Conservation (phyloP, 352 stramenopile genomes). For the Phytophthora sp. region DNA sequence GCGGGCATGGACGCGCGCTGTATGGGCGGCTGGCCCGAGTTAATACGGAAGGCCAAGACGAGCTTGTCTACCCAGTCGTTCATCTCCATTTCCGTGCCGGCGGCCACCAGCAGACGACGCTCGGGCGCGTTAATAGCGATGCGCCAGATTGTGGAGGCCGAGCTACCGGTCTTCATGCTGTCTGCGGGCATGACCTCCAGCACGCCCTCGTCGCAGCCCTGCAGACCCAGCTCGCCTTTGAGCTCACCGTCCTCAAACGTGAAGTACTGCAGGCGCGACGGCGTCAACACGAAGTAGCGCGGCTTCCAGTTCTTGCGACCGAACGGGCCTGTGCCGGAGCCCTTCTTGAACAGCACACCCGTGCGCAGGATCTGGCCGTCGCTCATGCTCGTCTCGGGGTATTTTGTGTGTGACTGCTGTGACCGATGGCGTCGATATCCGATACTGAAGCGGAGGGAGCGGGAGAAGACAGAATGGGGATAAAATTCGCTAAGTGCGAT, state of each 20-base stretch:
- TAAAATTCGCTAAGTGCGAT: slow-evolving; percentile 23
- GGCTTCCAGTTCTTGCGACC: slow-evolving; percentile 83
- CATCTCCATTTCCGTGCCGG: slow-evolving; percentile 84
- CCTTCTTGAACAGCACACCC: slow-evolving; percentile 86
- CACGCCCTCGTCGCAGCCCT: slow-evolving; percentile 60
- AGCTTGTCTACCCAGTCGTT: slow-evolving; percentile 87
- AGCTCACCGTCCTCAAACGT: slow-evolving; percentile 84
- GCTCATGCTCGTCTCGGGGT: slow-evolving; percentile 44
- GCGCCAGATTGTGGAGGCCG: slow-evolving; percentile 78
- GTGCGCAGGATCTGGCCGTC: slow-evolving; percentile 67
- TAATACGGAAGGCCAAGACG: slow-evolving; percentile 66
- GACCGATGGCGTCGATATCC: slow-evolving; percentile 11
- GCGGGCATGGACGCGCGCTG: slow-evolving; percentile 40
- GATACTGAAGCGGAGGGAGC: slow-evolving; percentile 28
- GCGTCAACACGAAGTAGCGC: slow-evolving; percentile 78
- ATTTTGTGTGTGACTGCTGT: too few species aligned
- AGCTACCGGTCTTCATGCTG: slow-evolving; percentile 76
- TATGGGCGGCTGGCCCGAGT: slow-evolving; percentile 44
- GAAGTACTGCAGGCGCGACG: slow-evolving; percentile 67
- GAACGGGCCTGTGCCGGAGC: slow-evolving; percentile 66
- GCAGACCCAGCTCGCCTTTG: slow-evolving; percentile 74
- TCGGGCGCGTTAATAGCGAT: slow-evolving; percentile 71
- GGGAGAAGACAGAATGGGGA: slow-evolving; percentile 19
- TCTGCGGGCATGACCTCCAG: slow-evolving; percentile 84
- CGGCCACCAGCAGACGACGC: slow-evolving; percentile 67